phyloP scores from a whole-genome alignment of 2,329 filamentous ascomycete genomes.

The Rhynchosporium agropyri region DNA sequence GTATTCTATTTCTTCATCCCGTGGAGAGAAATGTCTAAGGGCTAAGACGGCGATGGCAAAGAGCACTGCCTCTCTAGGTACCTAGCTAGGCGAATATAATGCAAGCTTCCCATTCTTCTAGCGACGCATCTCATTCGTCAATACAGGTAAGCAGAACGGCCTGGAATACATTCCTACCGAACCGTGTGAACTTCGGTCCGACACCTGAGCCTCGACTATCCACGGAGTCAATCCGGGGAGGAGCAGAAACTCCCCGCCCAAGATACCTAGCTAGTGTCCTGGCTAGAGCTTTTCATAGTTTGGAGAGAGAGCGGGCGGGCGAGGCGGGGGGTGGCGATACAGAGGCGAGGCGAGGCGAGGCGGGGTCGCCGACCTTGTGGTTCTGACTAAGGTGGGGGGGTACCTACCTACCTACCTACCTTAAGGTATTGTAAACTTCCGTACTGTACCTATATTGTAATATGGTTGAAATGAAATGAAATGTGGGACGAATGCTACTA shows the following conservation, averaged over 20 bases:
- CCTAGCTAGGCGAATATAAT: not conserved
- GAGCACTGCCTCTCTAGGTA: not conserved
- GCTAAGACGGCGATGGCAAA: not conserved
- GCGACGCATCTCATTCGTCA: no score
- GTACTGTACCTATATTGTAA: no score
- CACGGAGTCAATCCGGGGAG: no score
- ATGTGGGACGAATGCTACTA: no score
- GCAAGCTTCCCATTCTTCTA: no score
- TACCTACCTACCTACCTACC: no score
- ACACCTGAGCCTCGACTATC: not conserved
- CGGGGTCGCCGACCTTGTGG: not conserved
- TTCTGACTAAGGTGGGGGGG: not conserved
- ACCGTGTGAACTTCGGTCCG: not conserved
- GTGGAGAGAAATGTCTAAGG: not conserved
- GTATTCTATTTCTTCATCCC: conserved; percentile 1
- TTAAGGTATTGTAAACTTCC: no score
- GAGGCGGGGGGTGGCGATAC: not conserved
- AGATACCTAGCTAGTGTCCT: no score
- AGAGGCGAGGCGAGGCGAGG: not conserved
- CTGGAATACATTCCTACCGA: no score
- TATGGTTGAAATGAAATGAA: not conserved
- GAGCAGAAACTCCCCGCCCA: no score
- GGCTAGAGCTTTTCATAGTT: no score
- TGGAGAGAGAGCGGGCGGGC: not conserved
- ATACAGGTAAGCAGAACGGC: no score